phyloP scores from a whole-genome alignment of 192 early-diverging fungal genomes.

The Spinellus fusiger region DNA sequence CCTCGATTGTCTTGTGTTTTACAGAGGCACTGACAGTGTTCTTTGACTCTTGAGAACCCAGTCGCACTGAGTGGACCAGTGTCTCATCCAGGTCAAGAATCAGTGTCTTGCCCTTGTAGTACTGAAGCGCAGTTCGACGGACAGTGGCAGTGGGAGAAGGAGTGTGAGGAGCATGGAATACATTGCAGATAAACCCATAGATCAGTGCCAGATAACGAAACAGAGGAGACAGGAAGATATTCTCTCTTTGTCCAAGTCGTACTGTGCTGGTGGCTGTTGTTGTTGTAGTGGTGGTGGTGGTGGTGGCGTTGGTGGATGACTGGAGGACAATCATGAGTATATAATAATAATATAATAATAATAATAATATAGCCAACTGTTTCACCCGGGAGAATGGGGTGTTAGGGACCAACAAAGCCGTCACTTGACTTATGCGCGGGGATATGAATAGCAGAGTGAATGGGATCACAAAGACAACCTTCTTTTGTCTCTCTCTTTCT shows the following conservation, averaged over 20 bases:
- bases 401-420: background rate
- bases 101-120: constrained; percentile 53
- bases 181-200: constrained; percentile 3
- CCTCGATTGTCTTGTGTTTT: constrained; percentile 78
- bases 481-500: no score
- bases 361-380: no score
- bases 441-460: no score
- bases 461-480: no score
- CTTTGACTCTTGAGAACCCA: constrained; percentile 45
- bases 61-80: constrained; percentile 66
- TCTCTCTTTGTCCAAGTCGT: no score
- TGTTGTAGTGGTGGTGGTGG: no score
- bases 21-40: constrained; percentile 29
- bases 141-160: background rate
- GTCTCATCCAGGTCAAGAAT: constrained; percentile 79
- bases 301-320: no score
- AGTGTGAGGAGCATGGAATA: background rate
- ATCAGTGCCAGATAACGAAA: constrained; percentile 3
- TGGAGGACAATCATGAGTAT: no score
- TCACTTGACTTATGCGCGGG: background rate
- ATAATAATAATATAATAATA: no score
- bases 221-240: no score
- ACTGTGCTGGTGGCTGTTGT: no score
- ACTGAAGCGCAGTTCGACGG: background rate
- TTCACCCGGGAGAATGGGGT: background rate